Evolutionary conservation across 129 eudicot genomes (phyloP), one percentile per base, ranked within the genome.

Genomic region (Chrysanthemum lavandulifolium): DNA sequence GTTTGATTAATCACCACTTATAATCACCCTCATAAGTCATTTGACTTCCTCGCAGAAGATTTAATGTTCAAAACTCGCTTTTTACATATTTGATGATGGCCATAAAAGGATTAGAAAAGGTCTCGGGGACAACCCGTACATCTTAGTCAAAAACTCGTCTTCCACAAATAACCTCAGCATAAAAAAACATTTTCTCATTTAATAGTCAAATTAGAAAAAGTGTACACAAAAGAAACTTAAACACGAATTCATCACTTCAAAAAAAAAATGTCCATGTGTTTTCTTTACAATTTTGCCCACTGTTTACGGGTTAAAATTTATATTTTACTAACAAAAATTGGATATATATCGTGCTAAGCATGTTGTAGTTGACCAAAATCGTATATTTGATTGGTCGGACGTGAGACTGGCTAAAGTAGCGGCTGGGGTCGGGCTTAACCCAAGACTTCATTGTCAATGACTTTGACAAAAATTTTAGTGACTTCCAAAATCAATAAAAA

Each of bases 331-430:
- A 59, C 33, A 63, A 53, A 29, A 10, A 74, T 53, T 13, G 52
- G 55, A 74, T 74, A 8, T 9, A 18, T 9, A 18, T 74, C 45
- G 57, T 64, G 76, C 4, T 21, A 13, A 25, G 76, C 76, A 58
- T 49, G 55, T 33, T 36, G 56, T 48, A 25, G 55, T 60, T 68
- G 75, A 69, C 75, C 55, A 50, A 58, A 23, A 59, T 18, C 45
- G 19, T n/a, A 61, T 29, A 13, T 59, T 19, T 68, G 53, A 76
- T 68, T 76, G 63, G 69, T 76, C 31, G 64, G 55, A 19, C 0
- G 25, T 36, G 73, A 21, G 68, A 58, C 50, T 16, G 68, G 36
- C 49, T 53, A 31, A 14, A 73, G 43, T 31, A 54, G 5, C 13
- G 5, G 61, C 57, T 31, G 54, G 23, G 54, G 47, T 40, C 47